Evolutionary conservation across 1,284 basidiomycete genomes (phyloP).

Genomic region (Somion occarium): DNA sequence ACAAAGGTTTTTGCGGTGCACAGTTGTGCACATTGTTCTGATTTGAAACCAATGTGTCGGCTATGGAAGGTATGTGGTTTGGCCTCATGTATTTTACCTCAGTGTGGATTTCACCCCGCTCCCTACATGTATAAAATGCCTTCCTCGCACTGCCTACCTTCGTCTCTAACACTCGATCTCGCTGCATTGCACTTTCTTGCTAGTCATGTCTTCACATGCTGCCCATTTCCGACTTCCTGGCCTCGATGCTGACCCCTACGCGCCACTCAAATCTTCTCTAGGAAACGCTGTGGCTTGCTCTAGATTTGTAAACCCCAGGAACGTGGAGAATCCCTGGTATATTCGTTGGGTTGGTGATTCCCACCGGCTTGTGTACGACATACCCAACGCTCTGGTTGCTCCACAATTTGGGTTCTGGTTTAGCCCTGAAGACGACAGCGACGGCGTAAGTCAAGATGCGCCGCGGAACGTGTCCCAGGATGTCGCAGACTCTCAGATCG

Average conservation of each 20-base stretch:
- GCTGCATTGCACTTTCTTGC: not conserved
- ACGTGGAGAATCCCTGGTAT: not conserved
- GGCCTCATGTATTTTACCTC: not conserved
- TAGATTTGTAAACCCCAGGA: not conserved
- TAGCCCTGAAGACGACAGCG: too few relatives aligned
- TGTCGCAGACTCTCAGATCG: not conserved
- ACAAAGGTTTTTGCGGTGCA: too few relatives aligned
- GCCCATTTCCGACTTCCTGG: not conserved
- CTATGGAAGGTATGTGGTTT: not conserved
- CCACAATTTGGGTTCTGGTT: not conserved
- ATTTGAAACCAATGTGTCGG: too few relatives aligned
- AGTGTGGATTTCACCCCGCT: not conserved
- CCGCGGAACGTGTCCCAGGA: not conserved
- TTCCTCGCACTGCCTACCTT: not conserved
- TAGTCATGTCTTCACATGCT: not conserved
- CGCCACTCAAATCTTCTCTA: not conserved
- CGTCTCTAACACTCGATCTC: not conserved
- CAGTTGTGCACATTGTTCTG: too few relatives aligned
- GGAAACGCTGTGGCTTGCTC: not conserved
- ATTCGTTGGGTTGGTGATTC: not conserved
- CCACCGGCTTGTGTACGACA: not conserved
- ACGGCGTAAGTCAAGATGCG: too few relatives aligned
- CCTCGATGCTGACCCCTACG: not conserved
- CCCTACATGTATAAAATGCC: not conserved
- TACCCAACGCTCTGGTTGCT: not conserved